Conservation (phyloP, 129 eudicot genomes). For the Saposhnikovia divaricata region DNA sequence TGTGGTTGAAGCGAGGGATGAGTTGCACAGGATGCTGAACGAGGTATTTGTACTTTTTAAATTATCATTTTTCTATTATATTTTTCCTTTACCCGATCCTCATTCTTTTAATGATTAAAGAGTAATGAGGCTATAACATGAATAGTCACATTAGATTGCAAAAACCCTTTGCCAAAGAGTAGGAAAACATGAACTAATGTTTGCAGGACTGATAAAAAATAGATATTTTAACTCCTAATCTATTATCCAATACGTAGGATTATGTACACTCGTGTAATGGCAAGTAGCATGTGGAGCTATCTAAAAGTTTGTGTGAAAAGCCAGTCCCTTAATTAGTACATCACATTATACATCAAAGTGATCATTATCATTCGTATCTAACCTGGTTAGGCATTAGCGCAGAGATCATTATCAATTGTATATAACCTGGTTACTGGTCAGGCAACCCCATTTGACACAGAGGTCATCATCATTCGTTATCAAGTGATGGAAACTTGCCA, state of each 20-base stretch:
- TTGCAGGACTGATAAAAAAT: background rate
- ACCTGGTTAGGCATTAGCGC: background rate
- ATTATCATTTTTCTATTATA: background rate
- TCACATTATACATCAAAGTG: background rate
- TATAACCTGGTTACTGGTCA: background rate
- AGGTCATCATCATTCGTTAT: background rate
- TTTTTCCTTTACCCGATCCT: background rate
- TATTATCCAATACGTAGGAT: background rate
- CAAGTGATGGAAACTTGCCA: background rate
- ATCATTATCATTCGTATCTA: background rate
- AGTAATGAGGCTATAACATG: too few species aligned
- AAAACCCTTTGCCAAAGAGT: background rate
- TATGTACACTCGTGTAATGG: background rate
- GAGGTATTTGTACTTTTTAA: conserved; percentile 14
- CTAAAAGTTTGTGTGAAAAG: background rate
- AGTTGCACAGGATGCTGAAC: conserved; percentile 35
- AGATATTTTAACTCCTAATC: background rate
- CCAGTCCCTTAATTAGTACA: background rate
- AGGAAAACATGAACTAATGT: background rate
- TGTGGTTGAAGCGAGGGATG: conserved; percentile 36
- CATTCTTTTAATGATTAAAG: background rate
- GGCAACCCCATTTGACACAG: background rate
- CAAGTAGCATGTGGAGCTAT: background rate
- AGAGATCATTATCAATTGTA: background rate
- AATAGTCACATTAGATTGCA: background rate